These are phyloP conservation scores for Fusarium beomiforme DNA, from an alignment of 2,329 filamentous ascomycete genomes.

Conservation along the genomic window DNA sequence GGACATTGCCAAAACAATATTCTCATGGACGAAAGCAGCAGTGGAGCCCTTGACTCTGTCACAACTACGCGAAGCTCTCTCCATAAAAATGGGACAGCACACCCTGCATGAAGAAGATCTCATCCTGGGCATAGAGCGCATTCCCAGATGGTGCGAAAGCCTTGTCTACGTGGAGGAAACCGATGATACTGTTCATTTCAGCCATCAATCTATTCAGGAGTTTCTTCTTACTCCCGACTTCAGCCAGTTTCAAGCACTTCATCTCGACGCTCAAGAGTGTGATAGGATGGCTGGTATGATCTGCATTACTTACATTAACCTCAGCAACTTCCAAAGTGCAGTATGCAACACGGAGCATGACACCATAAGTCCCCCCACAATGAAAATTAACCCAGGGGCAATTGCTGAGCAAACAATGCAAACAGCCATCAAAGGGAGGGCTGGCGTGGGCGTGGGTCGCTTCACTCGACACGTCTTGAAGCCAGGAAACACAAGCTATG, in stretches of 20 bases:
- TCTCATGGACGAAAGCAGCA: not conserved
- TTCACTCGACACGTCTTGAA: not conserved
- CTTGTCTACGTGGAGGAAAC: constrained; percentile 11
- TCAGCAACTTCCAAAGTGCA: not conserved
- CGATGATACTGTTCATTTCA: constrained; percentile 21
- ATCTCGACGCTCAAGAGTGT: not conserved
- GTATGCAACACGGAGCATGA: not conserved
- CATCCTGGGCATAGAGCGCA: not conserved
- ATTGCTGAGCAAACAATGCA: not conserved
- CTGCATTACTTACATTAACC: constrained; percentile 13
- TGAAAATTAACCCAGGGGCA: not conserved
- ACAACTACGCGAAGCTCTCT: constrained; percentile 20
- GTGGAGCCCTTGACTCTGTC: not conserved
- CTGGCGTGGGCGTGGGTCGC: not conserved
- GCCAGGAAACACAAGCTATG: accelerated
- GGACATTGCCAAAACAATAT: not conserved
- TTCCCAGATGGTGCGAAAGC: constrained; percentile 16
- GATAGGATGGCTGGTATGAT: not conserved
- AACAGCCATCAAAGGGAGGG: not conserved
- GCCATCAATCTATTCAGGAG: constrained; percentile 26
- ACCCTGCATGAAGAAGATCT: not conserved
- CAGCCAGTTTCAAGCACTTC: not conserved
- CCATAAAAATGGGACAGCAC: not conserved
- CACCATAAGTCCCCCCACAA: accelerated
- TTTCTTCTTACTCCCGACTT: not conserved